These are phyloP conservation scores for Chalciporus piperatoides DNA, from an alignment of 1,284 basidiomycete genomes.

Conservation along the genomic window DNA sequence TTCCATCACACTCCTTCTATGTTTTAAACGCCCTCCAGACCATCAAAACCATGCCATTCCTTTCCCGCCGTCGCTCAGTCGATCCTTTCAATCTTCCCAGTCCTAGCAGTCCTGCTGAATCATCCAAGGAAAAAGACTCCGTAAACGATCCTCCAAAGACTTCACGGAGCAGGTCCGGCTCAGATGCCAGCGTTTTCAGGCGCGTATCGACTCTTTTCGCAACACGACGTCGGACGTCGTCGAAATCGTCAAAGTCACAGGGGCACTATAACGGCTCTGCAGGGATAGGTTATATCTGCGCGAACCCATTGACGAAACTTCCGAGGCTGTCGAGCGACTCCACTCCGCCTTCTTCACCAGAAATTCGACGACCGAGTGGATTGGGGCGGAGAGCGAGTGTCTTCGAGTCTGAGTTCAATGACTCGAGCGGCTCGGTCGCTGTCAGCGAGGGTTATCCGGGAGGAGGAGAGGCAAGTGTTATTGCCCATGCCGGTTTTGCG, in stretches of 20 bases:
- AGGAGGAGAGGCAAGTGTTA: not conserved
- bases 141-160: conserved; percentile 7
- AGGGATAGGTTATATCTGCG: conserved; percentile 19
- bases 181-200: conserved; percentile 27
- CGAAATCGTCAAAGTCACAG: conserved; percentile 16
- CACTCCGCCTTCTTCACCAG: conserved; percentile 28
- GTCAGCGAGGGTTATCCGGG: conserved; percentile 12
- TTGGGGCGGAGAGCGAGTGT: conserved; percentile 30
- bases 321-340: conserved; percentile 25
- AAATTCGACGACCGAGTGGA: conserved; percentile 33
- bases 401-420: conserved; percentile 15
- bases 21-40: not conserved
- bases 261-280: conserved; percentile 3
- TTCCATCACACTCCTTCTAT: conserved; percentile 9
- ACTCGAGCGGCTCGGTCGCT: conserved; percentile 2
- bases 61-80: conserved; percentile 26
- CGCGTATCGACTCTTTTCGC: conserved; percentile 30
- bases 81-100: conserved; percentile 20
- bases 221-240: conserved; percentile 20
- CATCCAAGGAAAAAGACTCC: conserved; percentile 7
- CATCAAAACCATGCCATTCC: conserved; percentile 25
- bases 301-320: conserved; percentile 15
- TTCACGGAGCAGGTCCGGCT: conserved; percentile 23
- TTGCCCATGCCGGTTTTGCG: conserved; percentile 4
- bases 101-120: not conserved